Conservation (phyloP, 2,329 filamentous ascomycete genomes). For the Aspergillus hortae region DNA sequence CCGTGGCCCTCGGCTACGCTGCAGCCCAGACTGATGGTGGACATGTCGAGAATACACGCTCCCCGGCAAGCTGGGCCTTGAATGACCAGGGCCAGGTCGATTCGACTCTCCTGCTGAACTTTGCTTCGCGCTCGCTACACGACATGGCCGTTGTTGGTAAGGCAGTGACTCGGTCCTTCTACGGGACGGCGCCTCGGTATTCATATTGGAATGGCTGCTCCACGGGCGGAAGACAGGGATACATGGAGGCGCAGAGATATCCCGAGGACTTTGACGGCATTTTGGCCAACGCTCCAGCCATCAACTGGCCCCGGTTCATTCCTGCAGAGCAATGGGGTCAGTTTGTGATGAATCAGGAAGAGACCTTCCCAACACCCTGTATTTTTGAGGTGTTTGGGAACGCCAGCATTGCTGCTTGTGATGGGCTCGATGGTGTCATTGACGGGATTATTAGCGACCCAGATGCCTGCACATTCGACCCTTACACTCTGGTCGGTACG, state of each 20-base stretch:
- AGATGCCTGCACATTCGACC: conserved; percentile 5
- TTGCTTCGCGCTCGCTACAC: conserved; percentile 27
- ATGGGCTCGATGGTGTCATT: conserved; percentile 5
- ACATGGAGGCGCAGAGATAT: conserved; percentile 46
- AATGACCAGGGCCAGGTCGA: conserved; percentile 14
- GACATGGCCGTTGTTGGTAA: conserved; percentile 34
- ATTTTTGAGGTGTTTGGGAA: conserved; percentile 5
- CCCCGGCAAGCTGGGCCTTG: not conserved
- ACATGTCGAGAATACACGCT: not conserved
- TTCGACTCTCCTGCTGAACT: conserved; percentile 29
- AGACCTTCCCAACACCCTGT: conserved; percentile 5
- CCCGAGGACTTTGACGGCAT: conserved; percentile 57
- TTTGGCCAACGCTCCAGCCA: conserved; percentile 46
- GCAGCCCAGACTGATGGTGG: conserved; percentile 12
- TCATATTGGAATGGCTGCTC: conserved; percentile 23
- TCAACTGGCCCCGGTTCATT: conserved; percentile 34
- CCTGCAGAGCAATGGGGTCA: conserved; percentile 9
- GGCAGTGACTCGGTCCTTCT: conserved; percentile 24
- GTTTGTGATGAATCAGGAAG: conserved; percentile 3
- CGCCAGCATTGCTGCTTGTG: conserved; percentile 5
- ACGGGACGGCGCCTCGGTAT: conserved; percentile 17
- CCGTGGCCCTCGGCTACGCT: conserved; percentile 7
- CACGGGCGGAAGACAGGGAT: conserved; percentile 19
- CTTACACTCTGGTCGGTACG: conserved; percentile 2
- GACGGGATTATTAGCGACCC: conserved; percentile 10